Base-by-base conservation (phyloP, 1,284 basidiomycete species). In the Ceratobasidium sp. region DNA sequence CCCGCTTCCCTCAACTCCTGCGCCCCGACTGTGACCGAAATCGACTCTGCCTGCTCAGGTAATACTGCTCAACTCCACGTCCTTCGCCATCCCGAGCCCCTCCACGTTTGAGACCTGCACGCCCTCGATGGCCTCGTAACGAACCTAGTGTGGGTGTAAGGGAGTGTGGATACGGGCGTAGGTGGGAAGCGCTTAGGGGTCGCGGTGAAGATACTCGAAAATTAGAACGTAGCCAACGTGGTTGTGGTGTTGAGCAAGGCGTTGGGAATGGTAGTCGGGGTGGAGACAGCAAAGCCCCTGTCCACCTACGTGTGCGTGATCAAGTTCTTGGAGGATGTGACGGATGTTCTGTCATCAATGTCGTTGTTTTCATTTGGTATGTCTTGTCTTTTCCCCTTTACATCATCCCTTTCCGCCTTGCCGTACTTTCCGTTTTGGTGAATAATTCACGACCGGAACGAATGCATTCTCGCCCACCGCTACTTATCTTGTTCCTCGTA, bases 31-130 rank as follows among this genome's bases (percentile, higher is more conserved):
- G 91, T 98, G 78, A 95, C 98, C 80, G 94, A 91, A 79, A 90
- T 99, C 73, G 91, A 97, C 75, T 88, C 94, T 81, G 97, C 97
- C 85, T 97, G 98, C 84, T 96, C 96, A 1, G 97, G 99, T 86
- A 99, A 99, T 86, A 99, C 99, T 80, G 97, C 99, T 84, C 99
- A 99, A 84, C 89, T 99, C 75, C 99, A 99, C 78, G 98, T 99
- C 14, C 89, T 99, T 44, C 95, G 98, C 81, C 91, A 97, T 60
- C 90, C 99, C 56, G 95, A 99, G 74, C 84, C 84, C 29, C 87
- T 99, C 22, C 90, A 95, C 45, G 86, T 90, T 33, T 95, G 93
- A 81, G 96, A 99, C 83, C 96, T 95, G 48, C 94, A 95, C 81
- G 91, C 98, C 64, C 86, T 99, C 60, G 96, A 99, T 81, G 88